Conservation (phyloP, 1,139 yeast species). For the Pneumocystis canis region DNA sequence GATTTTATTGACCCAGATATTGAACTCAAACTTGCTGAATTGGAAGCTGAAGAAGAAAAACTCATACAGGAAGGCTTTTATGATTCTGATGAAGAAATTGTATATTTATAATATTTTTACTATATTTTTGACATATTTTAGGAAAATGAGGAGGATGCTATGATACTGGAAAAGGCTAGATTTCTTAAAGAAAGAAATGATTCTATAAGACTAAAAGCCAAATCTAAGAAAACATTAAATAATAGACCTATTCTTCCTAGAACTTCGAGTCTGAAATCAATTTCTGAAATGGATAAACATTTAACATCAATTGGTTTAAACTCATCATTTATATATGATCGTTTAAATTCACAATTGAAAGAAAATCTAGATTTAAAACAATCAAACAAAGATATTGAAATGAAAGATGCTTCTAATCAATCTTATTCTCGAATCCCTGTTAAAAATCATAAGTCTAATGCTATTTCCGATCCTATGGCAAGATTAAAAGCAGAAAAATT, state of each 20-base stretch:
- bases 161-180: conserved; percentile 68
- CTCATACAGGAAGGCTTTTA: conserved; percentile 91
- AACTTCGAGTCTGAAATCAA: conserved; percentile 64
- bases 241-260: conserved; percentile 90
- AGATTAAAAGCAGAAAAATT: conserved; percentile 78
- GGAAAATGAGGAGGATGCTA: conserved; percentile 45
- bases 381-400: conserved; percentile 66
- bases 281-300: conserved; percentile 70
- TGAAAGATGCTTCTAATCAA: conserved; percentile 35
- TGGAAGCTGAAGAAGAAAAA: conserved; percentile 93
- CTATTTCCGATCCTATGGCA: conserved; percentile 64
- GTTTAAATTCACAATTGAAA: conserved; percentile 27
- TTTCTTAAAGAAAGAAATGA: conserved; percentile 96
- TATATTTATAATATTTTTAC: neutral
- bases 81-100: conserved; percentile 54
- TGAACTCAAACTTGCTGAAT: conserved; percentile 77
- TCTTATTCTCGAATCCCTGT: conserved; percentile 28
- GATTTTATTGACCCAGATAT: conserved; percentile 96
- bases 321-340: conserved; percentile 39
- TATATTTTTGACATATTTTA: conserved; percentile 7
- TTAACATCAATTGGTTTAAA: conserved; percentile 86
- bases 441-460: conserved; percentile 71
- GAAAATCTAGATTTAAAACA: conserved; percentile 32
- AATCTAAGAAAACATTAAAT: conserved; percentile 63
- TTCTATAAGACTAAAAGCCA: conserved; percentile 76